Base-by-base conservation (phyloP, 306 rosid species). In the Vigna trinervia region DNA sequence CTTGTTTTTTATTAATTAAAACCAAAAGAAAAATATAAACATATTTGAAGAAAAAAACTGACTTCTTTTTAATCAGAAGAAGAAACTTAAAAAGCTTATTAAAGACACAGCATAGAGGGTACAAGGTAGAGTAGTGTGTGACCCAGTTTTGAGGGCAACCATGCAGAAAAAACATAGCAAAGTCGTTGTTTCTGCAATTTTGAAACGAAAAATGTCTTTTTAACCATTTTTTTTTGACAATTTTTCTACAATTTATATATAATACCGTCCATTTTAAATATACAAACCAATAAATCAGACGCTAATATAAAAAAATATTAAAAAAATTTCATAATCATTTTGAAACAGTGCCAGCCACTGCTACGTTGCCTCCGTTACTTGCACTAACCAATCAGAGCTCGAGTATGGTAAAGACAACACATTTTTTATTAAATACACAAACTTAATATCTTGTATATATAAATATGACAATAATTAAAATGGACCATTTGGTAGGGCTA, bases 131-230 rank as follows among this genome's bases (percentile, higher is more conserved):
- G 12, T 41, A 41, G 12, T 41, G 20, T 46, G 46, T 45, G 78
- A 19, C 5, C 48, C 69, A 15, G 19, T 14, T 28, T 59, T 19
- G 17, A 61, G 12, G 28, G 20, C 43, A 45, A 59, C 34, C 60
- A 60, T 45, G 71, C 71, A 74, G 32, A 60, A 30, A 19, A 74
- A 46, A 22, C 57, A 23, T 9, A 43, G 34, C 78, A 5, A 1
- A 22, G 57, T 73, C 17, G n/a, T 56, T 73, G 67, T 10, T 4
- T 30, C 41, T 17, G 6, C 19, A 68, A 32, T 23, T 30, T 59
- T 28, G 52, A 3, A 20, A 9, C 36, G 52, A 3, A 20, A 9
- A 17, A 17, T 17, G 19, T 17, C 19, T 17, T 17, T 17, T 17
- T 17, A 17, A 17, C 19, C 19, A 17, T 17, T 17, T 17, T 17